These are phyloP conservation scores for Mycena vulgaris DNA, from an alignment of 768 basidiomycete species.

Conservation along the genomic window DNA sequence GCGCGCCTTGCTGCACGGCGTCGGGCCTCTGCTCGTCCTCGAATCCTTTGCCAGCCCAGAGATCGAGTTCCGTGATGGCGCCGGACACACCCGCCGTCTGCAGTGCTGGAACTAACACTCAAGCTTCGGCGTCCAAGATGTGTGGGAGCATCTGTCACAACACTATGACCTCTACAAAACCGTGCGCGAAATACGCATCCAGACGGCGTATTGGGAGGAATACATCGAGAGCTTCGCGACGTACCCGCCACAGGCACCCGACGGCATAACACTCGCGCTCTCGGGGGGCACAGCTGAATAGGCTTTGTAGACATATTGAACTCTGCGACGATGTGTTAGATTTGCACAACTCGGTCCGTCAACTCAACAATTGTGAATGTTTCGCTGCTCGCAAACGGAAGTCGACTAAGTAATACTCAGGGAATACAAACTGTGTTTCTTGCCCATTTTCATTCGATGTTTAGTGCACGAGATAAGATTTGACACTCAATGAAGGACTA, in stretches of 20 bases:
- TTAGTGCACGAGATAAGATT: no score
- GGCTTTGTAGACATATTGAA: no score
- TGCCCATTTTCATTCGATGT: no score
- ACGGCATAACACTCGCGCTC: background rate
- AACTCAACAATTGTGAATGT: no score
- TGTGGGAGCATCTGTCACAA: conserved; percentile 8
- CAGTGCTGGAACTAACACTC: background rate
- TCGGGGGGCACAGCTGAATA: no score
- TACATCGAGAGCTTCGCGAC: background rate
- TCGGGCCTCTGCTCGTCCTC: background rate
- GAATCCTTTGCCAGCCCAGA: background rate
- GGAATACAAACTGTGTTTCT: no score
- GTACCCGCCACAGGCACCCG: background rate
- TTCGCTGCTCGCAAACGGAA: no score
- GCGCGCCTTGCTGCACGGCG: background rate
- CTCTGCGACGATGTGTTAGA: no score
- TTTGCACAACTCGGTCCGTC: no score
- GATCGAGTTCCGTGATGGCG: background rate
- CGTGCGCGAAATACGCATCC: conserved; percentile 8
- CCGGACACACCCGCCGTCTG: background rate
- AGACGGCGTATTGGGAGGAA: background rate
- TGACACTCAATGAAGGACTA: no score
- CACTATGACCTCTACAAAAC: conserved; percentile 10
- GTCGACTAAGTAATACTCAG: no score
- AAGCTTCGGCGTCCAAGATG: background rate